Base-by-base conservation (phyloP, 1,284 basidiomycete genomes). In the Trametes sp. region DNA sequence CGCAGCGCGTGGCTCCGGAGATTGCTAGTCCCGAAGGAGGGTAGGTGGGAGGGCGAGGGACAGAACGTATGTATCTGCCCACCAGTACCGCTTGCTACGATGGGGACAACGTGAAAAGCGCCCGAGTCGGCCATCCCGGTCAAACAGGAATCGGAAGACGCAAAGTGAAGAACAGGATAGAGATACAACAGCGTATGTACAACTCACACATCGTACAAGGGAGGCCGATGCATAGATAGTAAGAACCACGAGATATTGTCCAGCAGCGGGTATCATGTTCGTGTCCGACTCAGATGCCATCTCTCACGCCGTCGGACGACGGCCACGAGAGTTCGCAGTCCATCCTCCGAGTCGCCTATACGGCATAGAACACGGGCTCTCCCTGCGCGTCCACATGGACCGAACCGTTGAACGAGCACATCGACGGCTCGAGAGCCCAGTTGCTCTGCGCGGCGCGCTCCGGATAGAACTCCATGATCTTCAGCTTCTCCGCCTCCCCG, bases 321-420 rank as follows among this genome's bases (percentile, higher is more conserved):
- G 11, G 16, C 5, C 38, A 41, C 13, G 16, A 6, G 4, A 41
- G 38, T n/a, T n/a, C 38, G 8, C 38, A 19, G 4, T 19, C 4
- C 38, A n/a, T 2, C 16, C 6, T 19, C 14, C 38, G 7, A 4
- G 14, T n/a, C 38, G 2, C 38, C 31, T 51, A 51, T n/a, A 51
- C 49, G 1, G 49, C 49, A 36, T 51, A 51, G 16, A 51, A 51
- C n/a, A 51, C 49, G 8, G 49, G 49, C 16, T 51, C 49, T n/a
- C 49, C 49, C 19, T 51, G 49, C n/a, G 31, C 49, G 9, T 51
- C 49, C 49, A 23, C 24, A 31, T 51, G 49, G n/a, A 51, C 16
- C 2, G 49, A 51, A 7, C 49, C 49, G 33, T 35, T 51, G 33
- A 35, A 51, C 10, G 49, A 51, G 49, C 29, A 35, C 49, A 51